phyloP scores from a whole-genome alignment of 2,329 filamentous ascomycete genomes.

The Cercospora berteroae region DNA sequence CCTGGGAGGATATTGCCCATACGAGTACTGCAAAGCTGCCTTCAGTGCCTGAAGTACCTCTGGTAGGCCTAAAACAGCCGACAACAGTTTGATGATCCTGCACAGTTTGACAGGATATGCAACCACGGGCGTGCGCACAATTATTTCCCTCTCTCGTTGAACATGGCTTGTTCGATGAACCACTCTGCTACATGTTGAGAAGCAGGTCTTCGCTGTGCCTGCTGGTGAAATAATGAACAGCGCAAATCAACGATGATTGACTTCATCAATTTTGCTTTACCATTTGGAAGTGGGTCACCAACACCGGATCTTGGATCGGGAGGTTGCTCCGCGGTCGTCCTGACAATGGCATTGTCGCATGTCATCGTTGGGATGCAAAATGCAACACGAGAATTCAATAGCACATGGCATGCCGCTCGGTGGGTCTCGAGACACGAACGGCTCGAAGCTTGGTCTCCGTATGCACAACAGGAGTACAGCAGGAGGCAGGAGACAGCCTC shows the following conservation, averaged over 20 bases:
- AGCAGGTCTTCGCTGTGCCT: background rate
- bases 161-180: background rate
- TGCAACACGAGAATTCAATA: background rate
- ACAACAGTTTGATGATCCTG: background rate
- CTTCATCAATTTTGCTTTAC: background rate
- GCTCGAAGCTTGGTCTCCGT: background rate
- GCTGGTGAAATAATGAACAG: background rate
- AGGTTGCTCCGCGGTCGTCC: background rate
- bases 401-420: background rate
- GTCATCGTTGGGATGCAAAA: background rate
- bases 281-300: background rate
- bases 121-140: background rate
- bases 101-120: background rate
- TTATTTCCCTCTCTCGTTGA: background rate
- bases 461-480: background rate
- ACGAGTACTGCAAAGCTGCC: background rate
- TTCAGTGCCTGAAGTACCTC: background rate
- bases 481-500: background rate
- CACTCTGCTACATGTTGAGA: background rate
- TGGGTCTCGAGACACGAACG: background rate
- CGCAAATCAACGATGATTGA: background rate
- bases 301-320: background rate
- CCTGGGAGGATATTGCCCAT: background rate
- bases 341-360: background rate
- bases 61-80: background rate